A percentile compares a stretch with the other conserved stretches of the same genome.
These are phyloP conservation scores for Blastocladiella emersonii DNA, from an alignment of 371 early-diverging fungal genomes.

Conservation along the genomic window DNA sequence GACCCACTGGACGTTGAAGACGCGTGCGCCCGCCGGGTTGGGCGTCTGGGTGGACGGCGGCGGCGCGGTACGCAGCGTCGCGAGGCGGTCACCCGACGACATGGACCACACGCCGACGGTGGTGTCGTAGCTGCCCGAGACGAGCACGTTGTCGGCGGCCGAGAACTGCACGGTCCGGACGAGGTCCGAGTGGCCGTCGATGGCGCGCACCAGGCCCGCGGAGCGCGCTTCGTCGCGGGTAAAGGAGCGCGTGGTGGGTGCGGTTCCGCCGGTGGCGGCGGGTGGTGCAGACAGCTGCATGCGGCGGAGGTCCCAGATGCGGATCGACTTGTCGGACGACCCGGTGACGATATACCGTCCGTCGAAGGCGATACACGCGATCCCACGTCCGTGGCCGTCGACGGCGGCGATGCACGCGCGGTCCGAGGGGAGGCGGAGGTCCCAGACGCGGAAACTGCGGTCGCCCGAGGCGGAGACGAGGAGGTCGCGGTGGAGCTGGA, in stretches of 20 bases:
- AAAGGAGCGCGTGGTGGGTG: constrained; percentile 33
- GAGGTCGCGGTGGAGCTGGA: constrained; percentile 38
- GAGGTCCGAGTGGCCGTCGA: constrained; percentile 29
- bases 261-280: constrained; percentile 9
- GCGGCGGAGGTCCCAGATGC: constrained; percentile 63
- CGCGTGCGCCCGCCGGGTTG: constrained; percentile 10
- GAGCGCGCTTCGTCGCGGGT: too few relatives aligned
- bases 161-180: constrained; percentile 31
- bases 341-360: constrained; percentile 69
- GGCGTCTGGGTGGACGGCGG: constrained; percentile 6
- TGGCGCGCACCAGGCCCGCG: constrained; percentile 6
- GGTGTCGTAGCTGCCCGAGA: constrained; percentile 30
- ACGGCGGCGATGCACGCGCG: constrained; percentile 42
- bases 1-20: constrained; percentile 25
- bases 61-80: not conserved
- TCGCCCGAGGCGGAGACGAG: constrained; percentile 28
- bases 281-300: not conserved
- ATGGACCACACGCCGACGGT: constrained; percentile 29
- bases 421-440: constrained; percentile 18
- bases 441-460: constrained; percentile 68
- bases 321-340: constrained; percentile 73
- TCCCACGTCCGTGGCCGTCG: constrained; percentile 62
- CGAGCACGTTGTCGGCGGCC: constrained; percentile 19
- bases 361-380: constrained; percentile 77
- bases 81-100: not conserved